Evolutionary conservation across 164 flowering plant genomes (phyloP), one percentile per base, ranked within the genome.

Genomic region (Pachysandra terminalis): DNA sequence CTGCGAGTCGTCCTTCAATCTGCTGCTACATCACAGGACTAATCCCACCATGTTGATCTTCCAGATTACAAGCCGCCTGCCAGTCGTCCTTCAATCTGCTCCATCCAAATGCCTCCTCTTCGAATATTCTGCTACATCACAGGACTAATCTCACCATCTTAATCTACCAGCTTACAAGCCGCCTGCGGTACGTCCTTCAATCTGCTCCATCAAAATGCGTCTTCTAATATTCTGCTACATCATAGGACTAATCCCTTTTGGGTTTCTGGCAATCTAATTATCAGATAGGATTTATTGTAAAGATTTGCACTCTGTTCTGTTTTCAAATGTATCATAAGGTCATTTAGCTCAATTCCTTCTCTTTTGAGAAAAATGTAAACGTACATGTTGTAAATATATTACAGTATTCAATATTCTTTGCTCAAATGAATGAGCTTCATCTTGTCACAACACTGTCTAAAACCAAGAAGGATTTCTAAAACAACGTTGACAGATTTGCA

Each of bases 1-100:
- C n/a, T n/a, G n/a, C n/a, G n/a, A n/a, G n/a, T n/a, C n/a, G n/a
- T n/a, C n/a, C n/a, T n/a, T n/a, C n/a, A n/a, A n/a, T n/a, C n/a
- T n/a, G n/a, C n/a, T n/a, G n/a, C n/a, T n/a, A n/a, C n/a, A n/a
- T n/a, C n/a, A n/a, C n/a, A n/a, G n/a, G n/a, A n/a, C n/a, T n/a
- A n/a, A n/a, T n/a, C n/a, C n/a, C n/a, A n/a, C n/a, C n/a, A 95
- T 97, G n/a, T 78, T 95, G 75, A 89, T 82, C 56, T 92, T 90
- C 76, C 95, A 87, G 82, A 90, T 96, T 12, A 90, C 99, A 65
- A 93, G 98, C 81, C 97, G 99, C 48, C 75, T 96, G 19, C 81
- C 98, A 16, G 86, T 96, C 51, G 93, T 93, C 63, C 86, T 96
- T 0, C 98, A 96, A 56, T 94, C 96, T 60, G 83, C 95, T 63